Conservation (phyloP, 306 rosid genomes). For the Lathyrus tuberosus region DNA sequence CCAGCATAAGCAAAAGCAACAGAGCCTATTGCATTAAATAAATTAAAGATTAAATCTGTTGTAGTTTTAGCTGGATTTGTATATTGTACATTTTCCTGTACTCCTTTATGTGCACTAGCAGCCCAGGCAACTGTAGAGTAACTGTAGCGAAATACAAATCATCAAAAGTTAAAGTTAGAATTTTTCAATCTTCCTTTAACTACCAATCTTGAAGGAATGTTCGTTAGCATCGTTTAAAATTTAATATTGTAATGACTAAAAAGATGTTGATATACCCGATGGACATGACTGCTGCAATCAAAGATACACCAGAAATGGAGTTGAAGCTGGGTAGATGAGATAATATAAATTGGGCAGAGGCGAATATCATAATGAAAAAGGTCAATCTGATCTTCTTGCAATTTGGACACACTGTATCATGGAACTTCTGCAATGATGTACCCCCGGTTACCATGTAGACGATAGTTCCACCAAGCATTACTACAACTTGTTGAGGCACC, state of each 20-base stretch:
- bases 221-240: too few relatives aligned
- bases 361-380: constrained; percentile 76
- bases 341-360: constrained; percentile 70
- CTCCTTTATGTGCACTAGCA: not conserved
- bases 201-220: not conserved
- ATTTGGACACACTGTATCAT: constrained; percentile 47
- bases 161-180: not conserved
- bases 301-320: constrained; percentile 66
- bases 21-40: constrained; percentile 67
- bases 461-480: constrained; percentile 57
- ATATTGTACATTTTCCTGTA: constrained; percentile 36
- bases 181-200: not conserved
- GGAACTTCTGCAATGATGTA: constrained; percentile 62
- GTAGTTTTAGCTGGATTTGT: constrained; percentile 46
- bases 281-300: constrained; percentile 83
- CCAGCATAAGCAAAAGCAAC: constrained; percentile 96
- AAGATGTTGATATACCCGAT: constrained; percentile 50
- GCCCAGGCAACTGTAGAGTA: constrained; percentile 4
- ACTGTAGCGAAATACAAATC: not conserved
- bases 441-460: constrained; percentile 86
- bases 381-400: constrained; percentile 52
- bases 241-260: not conserved
- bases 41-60: constrained; percentile 55
- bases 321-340: constrained; percentile 86
- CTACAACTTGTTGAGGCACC: constrained; percentile 79